Evolutionary conservation across 1,139 yeast genomes (phyloP), one percentile per base, ranked within the genome.

Genomic region (Candida tetrigidarum): DNA sequence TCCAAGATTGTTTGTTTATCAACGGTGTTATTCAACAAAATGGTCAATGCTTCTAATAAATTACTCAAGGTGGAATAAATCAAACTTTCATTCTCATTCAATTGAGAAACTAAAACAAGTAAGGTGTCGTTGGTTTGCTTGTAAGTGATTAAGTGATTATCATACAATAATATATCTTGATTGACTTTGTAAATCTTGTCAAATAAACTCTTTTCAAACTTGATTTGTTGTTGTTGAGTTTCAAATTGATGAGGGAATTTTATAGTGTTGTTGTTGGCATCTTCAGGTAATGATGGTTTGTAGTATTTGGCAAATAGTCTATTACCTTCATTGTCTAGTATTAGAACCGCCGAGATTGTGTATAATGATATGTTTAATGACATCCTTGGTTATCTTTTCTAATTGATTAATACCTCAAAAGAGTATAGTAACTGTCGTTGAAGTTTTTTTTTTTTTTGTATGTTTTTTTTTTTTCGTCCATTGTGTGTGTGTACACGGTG

Each of bases 291-390:
- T 27, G 54, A 38, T 33, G 86, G 78, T 52, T 75, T 74, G 69
- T 86, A 93, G 73, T 93, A 95, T 62, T 92, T 92, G 53, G 96
- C 85, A 60, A 80, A 88, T 42, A 93, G 69, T 56, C 99, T 76
- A 46, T 81, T 78, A 14, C 96, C 97, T 51, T 86, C 86, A 56
- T 76, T 81, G 65, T 92, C 98, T 56, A 93, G 80, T 56, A 92
- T 80, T 56, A 91, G 70, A 43, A 86, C 76, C 3, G 96, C 92
- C 38, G 85, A 78, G 42, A 91, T 80, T 10, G 97, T 76, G 69
- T 92, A 90, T 51, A 91, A 76, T 11, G 95, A 84, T 45, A 84
- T 74, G 58, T 83, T 81, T 43, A 76, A 69, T 50, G 84, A 75
- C 80, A 78, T 80, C 10, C 16, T 14, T 5, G 28, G n/a, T n/a